Percentiles rank a stretch among this genome's conserved stretches.
These are phyloP conservation scores for Verticillium tricorpus DNA, from an alignment of 2,329 filamentous ascomycete species.

Conservation along the genomic window DNA sequence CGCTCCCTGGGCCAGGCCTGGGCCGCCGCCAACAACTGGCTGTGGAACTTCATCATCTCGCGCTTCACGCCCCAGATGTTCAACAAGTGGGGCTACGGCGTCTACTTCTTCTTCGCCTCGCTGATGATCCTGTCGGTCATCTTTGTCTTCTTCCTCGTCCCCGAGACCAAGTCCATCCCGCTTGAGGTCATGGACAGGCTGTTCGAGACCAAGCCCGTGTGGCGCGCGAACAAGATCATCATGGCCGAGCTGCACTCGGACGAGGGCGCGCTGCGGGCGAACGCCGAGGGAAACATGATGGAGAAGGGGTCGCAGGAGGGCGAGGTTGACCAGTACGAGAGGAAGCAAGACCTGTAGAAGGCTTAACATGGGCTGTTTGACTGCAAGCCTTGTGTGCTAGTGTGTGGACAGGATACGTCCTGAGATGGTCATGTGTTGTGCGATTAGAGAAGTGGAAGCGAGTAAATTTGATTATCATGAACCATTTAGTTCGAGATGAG, in stretches of 20 bases:
- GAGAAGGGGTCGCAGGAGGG: conserved; percentile 19
- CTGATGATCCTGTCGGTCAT: conserved; percentile 54
- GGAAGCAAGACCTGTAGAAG: conserved; percentile 9
- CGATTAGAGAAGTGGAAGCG: neutral
- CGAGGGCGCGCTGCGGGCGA: conserved; percentile 20
- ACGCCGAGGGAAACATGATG: conserved; percentile 18
- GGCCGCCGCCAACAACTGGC: conserved; percentile 69
- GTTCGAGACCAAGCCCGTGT: conserved; percentile 45
- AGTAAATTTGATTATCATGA: neutral
- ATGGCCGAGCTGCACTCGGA: conserved; percentile 36
- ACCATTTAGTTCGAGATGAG: no score
- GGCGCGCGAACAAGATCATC: conserved; percentile 36
- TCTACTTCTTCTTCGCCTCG: conserved; percentile 65
- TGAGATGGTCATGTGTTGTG: neutral
- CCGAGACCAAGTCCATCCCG: conserved; percentile 63
- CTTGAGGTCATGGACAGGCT: conserved; percentile 62
- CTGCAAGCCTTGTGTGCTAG: neutral
- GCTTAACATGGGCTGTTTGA: neutral
- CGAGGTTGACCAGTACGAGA: conserved; percentile 14
- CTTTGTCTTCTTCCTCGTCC: conserved; percentile 59
- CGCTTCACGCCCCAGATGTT: conserved; percentile 67
- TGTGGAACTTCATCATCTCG: conserved; percentile 66
- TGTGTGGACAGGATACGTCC: neutral
- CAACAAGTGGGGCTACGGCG: conserved; percentile 52
- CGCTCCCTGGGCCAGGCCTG: conserved; percentile 65